phyloP scores from a whole-genome alignment of 306 rosid species.

The Fragaria vesca region DNA sequence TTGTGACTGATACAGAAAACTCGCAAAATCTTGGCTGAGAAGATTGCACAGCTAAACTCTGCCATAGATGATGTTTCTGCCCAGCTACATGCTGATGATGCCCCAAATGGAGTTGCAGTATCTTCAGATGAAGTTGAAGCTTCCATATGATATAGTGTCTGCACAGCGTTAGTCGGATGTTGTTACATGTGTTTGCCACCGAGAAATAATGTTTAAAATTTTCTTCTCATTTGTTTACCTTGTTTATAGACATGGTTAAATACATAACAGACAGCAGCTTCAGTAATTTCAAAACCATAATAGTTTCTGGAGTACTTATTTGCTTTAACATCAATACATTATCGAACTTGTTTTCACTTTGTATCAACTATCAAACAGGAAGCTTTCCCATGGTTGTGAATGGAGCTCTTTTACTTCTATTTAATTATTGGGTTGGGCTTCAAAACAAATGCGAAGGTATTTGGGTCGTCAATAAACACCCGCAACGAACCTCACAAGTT shows the following conservation, averaged over 20 bases:
- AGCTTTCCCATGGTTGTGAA: background rate
- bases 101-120: constrained; percentile 24
- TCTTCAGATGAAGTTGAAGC: constrained; percentile 47
- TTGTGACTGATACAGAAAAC: constrained; percentile 59
- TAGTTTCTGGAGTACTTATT: background rate
- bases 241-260: constrained; percentile 2
- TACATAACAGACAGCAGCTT: background rate
- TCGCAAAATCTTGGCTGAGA: constrained; percentile 67
- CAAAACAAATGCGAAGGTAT: background rate
- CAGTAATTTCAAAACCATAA: background rate
- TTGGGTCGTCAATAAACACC: background rate
- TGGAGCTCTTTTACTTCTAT: background rate
- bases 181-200: background rate
- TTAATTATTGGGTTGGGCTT: background rate
- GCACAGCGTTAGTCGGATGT: background rate
- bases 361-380: background rate
- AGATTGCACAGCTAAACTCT: constrained; percentile 82
- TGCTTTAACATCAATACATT: background rate
- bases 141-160: constrained; percentile 21
- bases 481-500: too few relatives aligned
- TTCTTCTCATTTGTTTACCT: background rate
- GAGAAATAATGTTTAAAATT: constrained; percentile 14
- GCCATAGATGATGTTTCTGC: constrained; percentile 92
- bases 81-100: constrained; percentile 49
- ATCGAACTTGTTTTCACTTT: background rate